These are phyloP conservation scores for Blastobotrys proliferans DNA, from an alignment of 1,139 yeast genomes.

Conservation along the genomic window DNA sequence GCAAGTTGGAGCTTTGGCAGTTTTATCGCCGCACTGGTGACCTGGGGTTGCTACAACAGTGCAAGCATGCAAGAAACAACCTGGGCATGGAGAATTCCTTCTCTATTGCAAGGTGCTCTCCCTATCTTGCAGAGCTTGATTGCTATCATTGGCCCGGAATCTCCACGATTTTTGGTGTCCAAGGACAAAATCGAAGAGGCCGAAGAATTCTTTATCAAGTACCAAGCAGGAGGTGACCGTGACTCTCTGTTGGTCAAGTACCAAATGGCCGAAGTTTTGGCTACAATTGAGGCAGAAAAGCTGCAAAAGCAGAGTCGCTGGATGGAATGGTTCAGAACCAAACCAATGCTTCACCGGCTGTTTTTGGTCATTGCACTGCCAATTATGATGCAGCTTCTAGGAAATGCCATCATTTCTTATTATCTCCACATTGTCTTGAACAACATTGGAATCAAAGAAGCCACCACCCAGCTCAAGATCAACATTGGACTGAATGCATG, in stretches of 20 bases:
- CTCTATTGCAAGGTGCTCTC: constrained; percentile 39
- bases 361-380: constrained; percentile 31
- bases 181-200: constrained; percentile 52
- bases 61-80: constrained; percentile 23
- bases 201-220: constrained; percentile 28
- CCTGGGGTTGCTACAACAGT: constrained; percentile 41
- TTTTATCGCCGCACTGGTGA: constrained; percentile 50
- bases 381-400: constrained; percentile 42
- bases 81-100: constrained; percentile 45
- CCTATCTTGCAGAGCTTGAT: constrained; percentile 35
- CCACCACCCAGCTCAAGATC: constrained; percentile 34
- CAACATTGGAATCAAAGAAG: constrained; percentile 33
- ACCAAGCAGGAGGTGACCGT: constrained; percentile 28
- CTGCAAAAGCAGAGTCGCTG: constrained; percentile 25
- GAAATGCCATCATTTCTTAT: constrained; percentile 43
- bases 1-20: constrained; percentile 53
- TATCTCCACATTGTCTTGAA: constrained; percentile 40
- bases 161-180: constrained; percentile 69
- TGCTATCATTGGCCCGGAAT: constrained; percentile 44
- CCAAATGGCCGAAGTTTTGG: constrained; percentile 25
- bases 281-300: constrained; percentile 20
- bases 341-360: constrained; percentile 38
- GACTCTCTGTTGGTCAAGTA: constrained; percentile 19
- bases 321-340: constrained; percentile 37
- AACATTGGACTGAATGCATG: constrained; percentile 33